Evolutionary conservation across 2,329 filamentous ascomycete genomes (phyloP).

Genomic region (Fusarium protoensiforme): DNA sequence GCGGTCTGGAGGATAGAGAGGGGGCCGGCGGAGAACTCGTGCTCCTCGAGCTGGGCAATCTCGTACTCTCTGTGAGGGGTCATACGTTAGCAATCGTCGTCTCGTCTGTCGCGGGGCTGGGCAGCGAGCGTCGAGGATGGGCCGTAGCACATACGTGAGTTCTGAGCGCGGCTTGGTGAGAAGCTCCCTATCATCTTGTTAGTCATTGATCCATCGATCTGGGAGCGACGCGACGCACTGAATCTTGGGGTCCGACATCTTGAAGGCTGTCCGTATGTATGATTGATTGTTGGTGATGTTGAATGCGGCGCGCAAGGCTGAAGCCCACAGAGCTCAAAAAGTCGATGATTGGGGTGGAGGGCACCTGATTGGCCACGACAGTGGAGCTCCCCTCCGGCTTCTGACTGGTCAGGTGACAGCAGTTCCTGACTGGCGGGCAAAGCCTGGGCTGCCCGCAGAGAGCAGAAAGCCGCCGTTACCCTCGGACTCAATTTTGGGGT

Average conservation of each 20-base stretch:
- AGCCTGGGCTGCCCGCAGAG: neutral
- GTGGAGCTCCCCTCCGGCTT: neutral
- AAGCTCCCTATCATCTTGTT: slow-evolving; percentile 73
- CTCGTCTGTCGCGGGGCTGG: slow-evolving; percentile 29
- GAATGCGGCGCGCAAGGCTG: slow-evolving; percentile 49
- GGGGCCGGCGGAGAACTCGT: slow-evolving; percentile 65
- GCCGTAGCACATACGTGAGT: slow-evolving; percentile 76
- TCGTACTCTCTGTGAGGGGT: slow-evolving; percentile 79
- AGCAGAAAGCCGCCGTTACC: slow-evolving; percentile 35
- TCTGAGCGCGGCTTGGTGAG: slow-evolving; percentile 89
- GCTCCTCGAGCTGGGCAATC: slow-evolving; percentile 75
- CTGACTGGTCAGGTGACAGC: slow-evolving; percentile 35
- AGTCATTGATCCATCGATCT: slow-evolving; percentile 29
- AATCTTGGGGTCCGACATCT: slow-evolving; percentile 77
- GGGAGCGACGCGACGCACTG: slow-evolving; percentile 63
- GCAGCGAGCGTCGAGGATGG: slow-evolving; percentile 16
- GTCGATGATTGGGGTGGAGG: slow-evolving; percentile 33
- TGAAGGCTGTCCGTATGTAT: slow-evolving; percentile 31
- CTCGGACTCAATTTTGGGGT: slow-evolving; percentile 42
- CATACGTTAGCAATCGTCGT: slow-evolving; percentile 28
- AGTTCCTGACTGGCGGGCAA: slow-evolving; percentile 8
- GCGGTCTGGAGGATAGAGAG: slow-evolving; percentile 96
- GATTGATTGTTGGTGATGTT: slow-evolving; percentile 23
- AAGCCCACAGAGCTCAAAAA: slow-evolving; percentile 47
- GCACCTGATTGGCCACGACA: slow-evolving; percentile 42